A percentile compares a stretch with the other conserved stretches of the same genome.
Evolutionary conservation across 495 filamentous ascomycete species (phyloP).

Genomic region (Podospora tetraspora): DNA sequence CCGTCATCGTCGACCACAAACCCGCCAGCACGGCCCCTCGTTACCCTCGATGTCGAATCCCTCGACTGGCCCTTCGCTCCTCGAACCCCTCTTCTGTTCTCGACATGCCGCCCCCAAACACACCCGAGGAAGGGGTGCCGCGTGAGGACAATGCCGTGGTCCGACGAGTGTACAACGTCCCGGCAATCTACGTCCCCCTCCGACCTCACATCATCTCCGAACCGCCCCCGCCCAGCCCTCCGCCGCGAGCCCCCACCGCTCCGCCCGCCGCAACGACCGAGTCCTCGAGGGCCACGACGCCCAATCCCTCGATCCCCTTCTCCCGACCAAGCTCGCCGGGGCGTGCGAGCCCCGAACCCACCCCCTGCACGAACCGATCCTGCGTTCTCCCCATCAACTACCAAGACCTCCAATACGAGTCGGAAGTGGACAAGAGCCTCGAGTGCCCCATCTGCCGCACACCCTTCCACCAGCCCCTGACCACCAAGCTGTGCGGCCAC

Average conservation of each 20-base stretch:
- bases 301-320: slow-evolving; percentile 3
- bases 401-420: slow-evolving; percentile 64
- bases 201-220: slow-evolving; percentile 5
- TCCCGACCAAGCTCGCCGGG: slow-evolving; percentile 11
- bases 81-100: background rate
- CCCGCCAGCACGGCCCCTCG: background rate
- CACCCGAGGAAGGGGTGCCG: slow-evolving; percentile 18
- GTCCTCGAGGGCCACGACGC: slow-evolving; percentile 9
- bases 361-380: slow-evolving; percentile 8
- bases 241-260: slow-evolving; percentile 8
- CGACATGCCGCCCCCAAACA: slow-evolving; percentile 11
- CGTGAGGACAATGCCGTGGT: background rate
- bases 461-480: slow-evolving; percentile 66
- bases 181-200: background rate
- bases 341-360: background rate
- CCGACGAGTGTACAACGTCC: background rate
- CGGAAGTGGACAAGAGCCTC: slow-evolving; percentile 65
- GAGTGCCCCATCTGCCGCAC: slow-evolving; percentile 80
- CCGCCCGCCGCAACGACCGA: slow-evolving; percentile 9
- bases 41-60: background rate
- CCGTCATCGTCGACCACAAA: background rate
- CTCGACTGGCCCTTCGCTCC: background rate
- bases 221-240: slow-evolving; percentile 4
- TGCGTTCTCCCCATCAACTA: slow-evolving; percentile 47
- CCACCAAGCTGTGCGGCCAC: slow-evolving; percentile 57